phyloP scores from a whole-genome alignment of 768 basidiomycete species.

The Coprinellus aureogranulatus region DNA sequence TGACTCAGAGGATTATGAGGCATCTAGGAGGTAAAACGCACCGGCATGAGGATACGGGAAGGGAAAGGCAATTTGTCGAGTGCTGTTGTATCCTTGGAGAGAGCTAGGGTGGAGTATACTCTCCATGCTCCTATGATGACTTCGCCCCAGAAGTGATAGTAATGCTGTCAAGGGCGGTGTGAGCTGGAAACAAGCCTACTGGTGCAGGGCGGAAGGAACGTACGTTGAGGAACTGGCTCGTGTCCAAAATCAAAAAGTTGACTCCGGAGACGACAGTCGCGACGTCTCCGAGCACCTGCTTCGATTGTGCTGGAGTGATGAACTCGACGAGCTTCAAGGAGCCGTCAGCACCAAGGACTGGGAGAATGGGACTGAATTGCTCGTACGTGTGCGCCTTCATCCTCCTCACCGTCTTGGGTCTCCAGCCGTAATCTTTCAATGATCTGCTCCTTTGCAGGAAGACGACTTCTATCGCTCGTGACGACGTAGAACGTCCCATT shows the following conservation, averaged over 20 bases:
- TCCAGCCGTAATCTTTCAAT: constrained; percentile 15
- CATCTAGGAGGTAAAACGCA: constrained; percentile 5
- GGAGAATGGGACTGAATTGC: constrained; percentile 15
- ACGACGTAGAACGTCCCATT: constrained; percentile 72
- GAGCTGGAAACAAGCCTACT: neutral
- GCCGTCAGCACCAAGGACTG: neutral
- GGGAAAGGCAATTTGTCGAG: constrained; percentile 20
- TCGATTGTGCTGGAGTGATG: constrained; percentile 19
- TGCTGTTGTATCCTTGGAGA: constrained; percentile 11
- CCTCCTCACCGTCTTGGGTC: constrained; percentile 3
- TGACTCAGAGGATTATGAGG: neutral
- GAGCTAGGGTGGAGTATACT: constrained; percentile 30
- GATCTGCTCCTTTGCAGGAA: constrained; percentile 45
- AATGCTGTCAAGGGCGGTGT: constrained; percentile 29
- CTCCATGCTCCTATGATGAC: constrained; percentile 43
- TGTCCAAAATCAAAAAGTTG: constrained; percentile 29
- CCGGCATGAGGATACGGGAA: constrained; percentile 31
- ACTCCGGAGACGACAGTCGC: constrained; percentile 18
- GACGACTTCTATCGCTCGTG: constrained; percentile 34
- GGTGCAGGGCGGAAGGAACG: neutral
- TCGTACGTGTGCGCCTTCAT: constrained; percentile 25
- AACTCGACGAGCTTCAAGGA: constrained; percentile 17
- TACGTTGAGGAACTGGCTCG: constrained; percentile 25
- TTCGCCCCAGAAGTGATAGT: constrained; percentile 49
- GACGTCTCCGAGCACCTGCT: constrained; percentile 19